phyloP scores from a whole-genome alignment of 108 stramenopile species.

The Cyclotella cryptica region DNA sequence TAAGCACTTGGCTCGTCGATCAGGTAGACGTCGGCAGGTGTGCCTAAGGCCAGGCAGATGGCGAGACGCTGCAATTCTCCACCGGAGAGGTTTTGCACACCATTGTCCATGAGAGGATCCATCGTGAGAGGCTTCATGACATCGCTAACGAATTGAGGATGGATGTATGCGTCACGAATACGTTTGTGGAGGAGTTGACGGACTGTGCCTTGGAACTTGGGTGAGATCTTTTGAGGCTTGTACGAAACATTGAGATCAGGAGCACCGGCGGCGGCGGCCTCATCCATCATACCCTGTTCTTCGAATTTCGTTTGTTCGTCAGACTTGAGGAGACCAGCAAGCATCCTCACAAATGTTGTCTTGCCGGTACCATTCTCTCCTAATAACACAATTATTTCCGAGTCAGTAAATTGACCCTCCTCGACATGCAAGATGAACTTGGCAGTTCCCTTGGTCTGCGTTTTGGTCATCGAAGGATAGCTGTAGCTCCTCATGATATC shows the following conservation, averaged over 20 bases:
- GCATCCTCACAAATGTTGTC: constrained; percentile 93
- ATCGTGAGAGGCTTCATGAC: constrained; percentile 97
- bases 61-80: constrained; percentile 99
- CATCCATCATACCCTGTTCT: constrained; percentile 80
- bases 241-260: constrained; percentile 96
- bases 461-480: constrained; percentile 98
- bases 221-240: constrained; percentile 99
- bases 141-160: constrained; percentile 98
- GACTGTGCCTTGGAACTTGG: constrained; percentile 96
- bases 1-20: constrained; percentile 99
- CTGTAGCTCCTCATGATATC: constrained; percentile 83
- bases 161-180: constrained; percentile 93
- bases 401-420: constrained; percentile 94
- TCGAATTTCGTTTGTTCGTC: constrained; percentile 90
- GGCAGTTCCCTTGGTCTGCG: constrained; percentile 82
- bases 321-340: constrained; percentile 96
- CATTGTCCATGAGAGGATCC: constrained; percentile 96
- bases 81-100: constrained; percentile 97
- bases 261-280: constrained; percentile 87
- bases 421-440: constrained; percentile 96
- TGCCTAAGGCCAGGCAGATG: constrained; percentile 94
- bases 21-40: constrained; percentile 98
- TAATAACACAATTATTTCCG: constrained; percentile 96
- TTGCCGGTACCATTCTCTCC: constrained; percentile 99
- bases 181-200: constrained; percentile 97